These are phyloP conservation scores for Diatrype stigma DNA, from an alignment of 2,329 filamentous ascomycete species.

Conservation along the genomic window DNA sequence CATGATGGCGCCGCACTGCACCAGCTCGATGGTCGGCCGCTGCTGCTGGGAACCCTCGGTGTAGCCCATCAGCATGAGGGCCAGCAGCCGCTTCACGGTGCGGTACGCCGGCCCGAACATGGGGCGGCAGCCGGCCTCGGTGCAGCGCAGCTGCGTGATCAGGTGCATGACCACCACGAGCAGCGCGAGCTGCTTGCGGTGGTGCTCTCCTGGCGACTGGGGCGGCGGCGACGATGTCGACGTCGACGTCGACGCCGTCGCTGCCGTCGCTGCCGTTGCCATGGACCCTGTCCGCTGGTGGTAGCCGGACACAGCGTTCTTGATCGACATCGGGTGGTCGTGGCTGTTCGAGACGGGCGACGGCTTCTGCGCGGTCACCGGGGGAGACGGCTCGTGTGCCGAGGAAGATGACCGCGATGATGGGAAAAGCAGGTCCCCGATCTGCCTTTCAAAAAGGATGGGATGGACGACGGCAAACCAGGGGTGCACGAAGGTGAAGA, in stretches of 20 bases:
- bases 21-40: conserved; percentile 32
- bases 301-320: conserved; percentile 7
- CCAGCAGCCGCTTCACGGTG: conserved; percentile 34
- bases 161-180: conserved; percentile 41
- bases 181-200: conserved; percentile 30
- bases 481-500: conserved; percentile 37
- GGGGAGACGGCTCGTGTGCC: conserved; percentile 12
- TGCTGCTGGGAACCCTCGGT: conserved; percentile 20
- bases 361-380: conserved; percentile 13
- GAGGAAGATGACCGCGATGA: neutral
- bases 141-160: conserved; percentile 34
- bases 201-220: conserved; percentile 9
- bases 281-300: too few species aligned
- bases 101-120: conserved; percentile 39
- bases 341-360: conserved; percentile 15
- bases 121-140: conserved; percentile 28
- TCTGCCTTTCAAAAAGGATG: conserved; percentile 31
- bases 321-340: conserved; percentile 6
- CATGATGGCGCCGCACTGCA: conserved; percentile 38
- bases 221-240: too few species aligned
- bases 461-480: conserved; percentile 40
- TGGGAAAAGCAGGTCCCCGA: conserved; percentile 16
- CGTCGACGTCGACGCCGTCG: too few species aligned
- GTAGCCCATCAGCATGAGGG: conserved; percentile 29
- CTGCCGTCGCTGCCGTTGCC: too few species aligned